Base-by-base conservation (phyloP, 306 rosid species). In the Ammopiptanthus mongolicus region DNA sequence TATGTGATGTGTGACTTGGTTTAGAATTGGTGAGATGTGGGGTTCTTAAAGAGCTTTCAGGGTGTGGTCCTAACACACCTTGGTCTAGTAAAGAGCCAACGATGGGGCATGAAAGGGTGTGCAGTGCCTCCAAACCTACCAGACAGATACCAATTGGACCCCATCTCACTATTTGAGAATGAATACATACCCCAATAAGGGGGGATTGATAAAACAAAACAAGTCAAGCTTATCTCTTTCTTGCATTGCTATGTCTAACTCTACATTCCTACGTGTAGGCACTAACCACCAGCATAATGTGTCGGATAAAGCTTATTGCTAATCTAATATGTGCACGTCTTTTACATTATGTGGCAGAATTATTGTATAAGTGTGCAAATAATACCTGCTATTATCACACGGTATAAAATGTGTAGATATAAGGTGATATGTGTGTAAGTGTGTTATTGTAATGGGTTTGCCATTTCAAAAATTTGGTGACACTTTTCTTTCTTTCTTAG, bases 91-190 rank as follows among this genome's bases (percentile, higher is more conserved):
- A 85, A 68, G 85, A 67, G 79, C 78, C 78, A 74, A 61, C 76
- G 87, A 87, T 90, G 91, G 96, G 86, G 86, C 88, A 88, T 87
- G 87, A 85, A 85, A 85, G 93, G 69, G 91, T 37, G 92, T 89
- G 97, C 81, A 80, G 79, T 89, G 97, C 91, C 82, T 87, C 88
- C 81, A 82, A 91, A 81, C 82, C 64, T 83, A 81, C 81, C 82
- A 87, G 92, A 89, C 92, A 91, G 12, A 33, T 37, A 78, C 80
- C 44, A 78, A 53, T 29, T 79, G 84, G 72, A 33, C 86, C 91
- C 87, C 80, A 80, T 69, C 81, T 42, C 69, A 17, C 71, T 81
- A 57, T 81, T 81, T 63, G 79, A 63, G 80, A 78, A 66, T 84
- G 82, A 80, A 47, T 41, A 46, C 86, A 37, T 44, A 44, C 72